These are phyloP conservation scores for Ustanciosporium gigantosporum DNA, from an alignment of 1,284 basidiomycete genomes.

Conservation along the genomic window DNA sequence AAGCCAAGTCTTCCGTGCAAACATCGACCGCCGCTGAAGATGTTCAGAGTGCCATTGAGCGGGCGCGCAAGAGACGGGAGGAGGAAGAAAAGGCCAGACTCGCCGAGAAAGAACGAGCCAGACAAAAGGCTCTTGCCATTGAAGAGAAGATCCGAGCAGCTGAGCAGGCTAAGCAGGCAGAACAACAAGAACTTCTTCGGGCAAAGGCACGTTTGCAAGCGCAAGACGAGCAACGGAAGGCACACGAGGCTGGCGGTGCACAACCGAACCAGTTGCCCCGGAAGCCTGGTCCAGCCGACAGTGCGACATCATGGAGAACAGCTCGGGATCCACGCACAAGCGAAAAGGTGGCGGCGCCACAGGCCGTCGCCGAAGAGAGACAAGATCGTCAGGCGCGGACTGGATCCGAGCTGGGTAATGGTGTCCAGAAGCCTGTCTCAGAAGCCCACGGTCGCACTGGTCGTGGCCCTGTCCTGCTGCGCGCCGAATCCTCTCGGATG, in stretches of 20 bases:
- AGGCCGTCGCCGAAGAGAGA: too few species aligned
- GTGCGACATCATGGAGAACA: constrained; percentile 26
- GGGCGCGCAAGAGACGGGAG: constrained; percentile 53
- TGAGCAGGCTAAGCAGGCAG: constrained; percentile 30
- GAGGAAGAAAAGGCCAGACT: constrained; percentile 51
- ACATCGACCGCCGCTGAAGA: too few species aligned
- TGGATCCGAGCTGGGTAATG: too few species aligned
- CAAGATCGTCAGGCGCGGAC: too few species aligned
- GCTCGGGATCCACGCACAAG: constrained; percentile 3
- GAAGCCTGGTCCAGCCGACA: constrained; percentile 30
- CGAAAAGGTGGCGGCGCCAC: too few species aligned
- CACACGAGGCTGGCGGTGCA: neutral
- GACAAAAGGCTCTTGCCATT: constrained; percentile 51
- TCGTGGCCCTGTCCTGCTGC: too few species aligned
- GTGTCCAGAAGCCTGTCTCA: too few species aligned
- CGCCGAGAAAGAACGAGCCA: constrained; percentile 52
- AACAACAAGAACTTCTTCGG: constrained; percentile 24
- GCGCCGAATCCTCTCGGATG: too few species aligned
- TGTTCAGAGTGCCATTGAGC: constrained; percentile 53
- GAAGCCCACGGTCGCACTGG: too few species aligned
- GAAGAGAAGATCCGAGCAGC: constrained; percentile 50
- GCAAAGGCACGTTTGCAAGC: neutral
- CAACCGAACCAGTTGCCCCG: neutral
- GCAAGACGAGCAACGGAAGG: neutral
- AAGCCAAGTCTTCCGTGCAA: too few species aligned